phyloP scores from a whole-genome alignment of 2,329 filamentous ascomycete genomes.

The Juglanconis sp. region DNA sequence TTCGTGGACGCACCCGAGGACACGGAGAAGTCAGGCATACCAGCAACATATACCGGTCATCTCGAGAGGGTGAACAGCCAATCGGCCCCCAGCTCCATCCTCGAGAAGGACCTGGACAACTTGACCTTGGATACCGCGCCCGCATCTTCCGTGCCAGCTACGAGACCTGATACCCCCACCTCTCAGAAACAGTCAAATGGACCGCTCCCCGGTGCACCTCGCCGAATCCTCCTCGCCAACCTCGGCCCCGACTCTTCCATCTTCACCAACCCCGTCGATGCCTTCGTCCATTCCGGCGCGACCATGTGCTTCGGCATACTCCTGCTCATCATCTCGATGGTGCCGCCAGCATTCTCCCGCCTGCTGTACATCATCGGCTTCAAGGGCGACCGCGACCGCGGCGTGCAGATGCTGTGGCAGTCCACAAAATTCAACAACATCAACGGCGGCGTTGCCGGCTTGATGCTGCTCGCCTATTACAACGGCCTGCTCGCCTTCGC shows the following conservation, averaged over 20 bases:
- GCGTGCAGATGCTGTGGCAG: slow-evolving; percentile 85
- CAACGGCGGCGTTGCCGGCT: slow-evolving; percentile 84
- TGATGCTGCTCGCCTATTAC: slow-evolving; percentile 81
- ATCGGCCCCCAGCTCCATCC: slow-evolving; percentile 10
- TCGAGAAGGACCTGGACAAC: slow-evolving; percentile 14
- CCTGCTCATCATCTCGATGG: slow-evolving; percentile 82
- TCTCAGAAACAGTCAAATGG: slow-evolving; percentile 3
- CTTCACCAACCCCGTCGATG: slow-evolving; percentile 73
- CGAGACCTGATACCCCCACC: slow-evolving; percentile 8
- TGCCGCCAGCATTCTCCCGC: slow-evolving; percentile 85
- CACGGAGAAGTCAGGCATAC: slow-evolving; percentile 38
- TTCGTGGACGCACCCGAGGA: slow-evolving; percentile 56
- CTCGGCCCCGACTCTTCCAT: slow-evolving; percentile 56
- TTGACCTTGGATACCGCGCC: slow-evolving; percentile 3
- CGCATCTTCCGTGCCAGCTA: slow-evolving; percentile 1
- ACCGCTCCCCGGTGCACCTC: slow-evolving; percentile 22
- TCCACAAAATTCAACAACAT: slow-evolving; percentile 82
- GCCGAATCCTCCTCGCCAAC: slow-evolving; percentile 29
- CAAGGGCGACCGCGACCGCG: slow-evolving; percentile 78
- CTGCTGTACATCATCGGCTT: slow-evolving; percentile 89
- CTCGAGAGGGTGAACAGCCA: slow-evolving; percentile 29
- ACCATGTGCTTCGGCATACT: slow-evolving; percentile 89
- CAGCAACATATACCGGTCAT: slow-evolving; percentile 45
- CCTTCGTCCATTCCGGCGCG: slow-evolving; percentile 84
- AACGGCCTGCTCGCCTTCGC: slow-evolving; percentile 82